These are phyloP conservation scores for Monosporascus sp. DNA, from an alignment of 2,329 filamentous ascomycete genomes.

Conservation along the genomic window DNA sequence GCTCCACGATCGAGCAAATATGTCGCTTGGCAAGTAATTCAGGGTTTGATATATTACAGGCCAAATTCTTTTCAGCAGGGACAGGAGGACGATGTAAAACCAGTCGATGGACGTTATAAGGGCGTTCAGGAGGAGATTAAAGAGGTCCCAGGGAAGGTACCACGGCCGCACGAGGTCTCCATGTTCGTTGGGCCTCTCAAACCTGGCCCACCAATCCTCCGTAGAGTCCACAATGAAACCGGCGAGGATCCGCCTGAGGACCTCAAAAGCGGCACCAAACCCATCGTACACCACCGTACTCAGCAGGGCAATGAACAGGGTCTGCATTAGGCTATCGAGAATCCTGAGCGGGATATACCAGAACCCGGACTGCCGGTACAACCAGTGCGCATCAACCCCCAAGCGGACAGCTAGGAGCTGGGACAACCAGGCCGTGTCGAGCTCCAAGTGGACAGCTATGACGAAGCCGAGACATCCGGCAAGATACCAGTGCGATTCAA, in stretches of 20 bases:
- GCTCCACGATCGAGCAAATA: not conserved
- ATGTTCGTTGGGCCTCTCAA: not conserved
- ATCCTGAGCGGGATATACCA: conserved; percentile 10
- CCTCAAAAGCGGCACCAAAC: conserved; percentile 5
- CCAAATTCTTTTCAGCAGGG: not conserved
- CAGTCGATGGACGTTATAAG: not conserved
- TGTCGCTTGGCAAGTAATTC: no score
- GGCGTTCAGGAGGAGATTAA: not conserved
- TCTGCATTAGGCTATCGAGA: conserved; percentile 5
- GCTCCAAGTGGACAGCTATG: conserved; percentile 7
- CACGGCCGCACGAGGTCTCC: not conserved
- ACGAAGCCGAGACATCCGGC: conserved; percentile 5
- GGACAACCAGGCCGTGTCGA: conserved; percentile 9
- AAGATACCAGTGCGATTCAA: conserved; percentile 12
- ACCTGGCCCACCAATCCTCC: conserved; percentile 1
- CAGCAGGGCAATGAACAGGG: conserved; percentile 10
- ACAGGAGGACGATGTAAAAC: not conserved
- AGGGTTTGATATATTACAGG: no score
- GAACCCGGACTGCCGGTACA: conserved; percentile 3
- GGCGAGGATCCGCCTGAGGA: not conserved
- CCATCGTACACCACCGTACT: conserved; percentile 18
- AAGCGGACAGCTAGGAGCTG: conserved; percentile 6
- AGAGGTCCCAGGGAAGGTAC: not conserved
- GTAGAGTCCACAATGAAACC: not conserved
- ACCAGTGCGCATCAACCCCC: conserved; percentile 10